Conservation (phyloP, 345 rosid species). For the Salix koriyanagi region DNA sequence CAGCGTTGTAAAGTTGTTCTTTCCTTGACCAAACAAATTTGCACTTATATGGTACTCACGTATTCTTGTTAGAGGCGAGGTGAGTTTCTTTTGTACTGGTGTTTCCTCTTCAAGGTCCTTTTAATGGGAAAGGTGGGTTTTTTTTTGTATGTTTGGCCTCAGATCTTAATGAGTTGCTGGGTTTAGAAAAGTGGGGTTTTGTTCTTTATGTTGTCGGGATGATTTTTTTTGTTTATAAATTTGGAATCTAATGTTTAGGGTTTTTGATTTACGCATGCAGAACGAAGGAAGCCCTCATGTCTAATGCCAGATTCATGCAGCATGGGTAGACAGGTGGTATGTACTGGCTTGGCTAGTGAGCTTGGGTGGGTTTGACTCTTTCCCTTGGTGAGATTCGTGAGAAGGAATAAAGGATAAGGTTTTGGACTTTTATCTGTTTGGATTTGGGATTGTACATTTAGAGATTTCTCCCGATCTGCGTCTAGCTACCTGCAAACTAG, state of each 20-base stretch:
- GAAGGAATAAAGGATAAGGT: slow-evolving; percentile 26
- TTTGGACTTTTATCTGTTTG: slow-evolving; percentile 17
- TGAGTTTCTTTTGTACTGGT: not conserved
- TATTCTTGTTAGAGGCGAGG: not conserved
- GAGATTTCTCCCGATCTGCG: slow-evolving; percentile 11
- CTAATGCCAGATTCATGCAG: slow-evolving; percentile 28
- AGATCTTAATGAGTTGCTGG: slow-evolving; percentile 4
- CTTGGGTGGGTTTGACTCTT: slow-evolving; percentile 4
- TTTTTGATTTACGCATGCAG: slow-evolving; percentile 30
- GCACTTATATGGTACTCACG: not conserved
- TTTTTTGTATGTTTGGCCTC: not conserved
- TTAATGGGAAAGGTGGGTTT: not conserved
- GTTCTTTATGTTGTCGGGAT: slow-evolving; percentile 10
- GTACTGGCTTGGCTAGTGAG: not conserved
- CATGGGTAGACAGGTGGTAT: not conserved
- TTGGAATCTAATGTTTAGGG: slow-evolving; percentile 28
- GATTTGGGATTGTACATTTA: slow-evolving; percentile 20
- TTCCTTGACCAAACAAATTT: not conserved
- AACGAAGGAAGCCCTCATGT: slow-evolving; percentile 35
- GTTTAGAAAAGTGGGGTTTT: slow-evolving; percentile 4
- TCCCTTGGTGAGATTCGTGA: slow-evolving; percentile 5
- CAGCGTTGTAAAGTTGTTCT: not conserved
- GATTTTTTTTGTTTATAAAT: not conserved
- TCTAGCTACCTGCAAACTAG: not conserved
- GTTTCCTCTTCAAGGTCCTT: not conserved